phyloP scores from a whole-genome alignment of 2,329 filamentous ascomycete genomes.

The Phoma sp. region DNA sequence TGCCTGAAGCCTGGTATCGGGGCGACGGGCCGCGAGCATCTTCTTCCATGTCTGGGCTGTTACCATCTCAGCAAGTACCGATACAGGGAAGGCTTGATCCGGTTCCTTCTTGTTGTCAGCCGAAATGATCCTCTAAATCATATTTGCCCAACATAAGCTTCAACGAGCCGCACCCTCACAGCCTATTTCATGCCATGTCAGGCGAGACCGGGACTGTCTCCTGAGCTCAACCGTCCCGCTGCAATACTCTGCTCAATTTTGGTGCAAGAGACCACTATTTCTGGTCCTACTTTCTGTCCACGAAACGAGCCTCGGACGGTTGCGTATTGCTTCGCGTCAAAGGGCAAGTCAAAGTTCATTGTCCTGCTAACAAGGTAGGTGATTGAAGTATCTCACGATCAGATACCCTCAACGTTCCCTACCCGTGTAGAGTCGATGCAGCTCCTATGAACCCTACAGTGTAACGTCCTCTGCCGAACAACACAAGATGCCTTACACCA shows the following conservation, averaged over 20 bases:
- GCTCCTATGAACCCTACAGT: too few species aligned
- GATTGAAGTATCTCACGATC: too few species aligned
- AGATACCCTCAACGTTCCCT: too few species aligned
- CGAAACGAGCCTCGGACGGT: too few species aligned
- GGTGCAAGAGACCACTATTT: neutral
- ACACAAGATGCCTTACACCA: too few species aligned
- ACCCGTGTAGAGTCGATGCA: too few species aligned
- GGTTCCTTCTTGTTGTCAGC: neutral
- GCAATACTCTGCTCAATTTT: neutral
- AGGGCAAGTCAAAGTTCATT: too few species aligned
- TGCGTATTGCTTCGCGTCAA: too few species aligned
- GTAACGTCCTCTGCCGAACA: too few species aligned
- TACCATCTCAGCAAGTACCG: neutral
- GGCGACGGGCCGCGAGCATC: conserved; percentile 1
- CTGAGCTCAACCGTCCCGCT: neutral
- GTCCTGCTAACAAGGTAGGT: too few species aligned
- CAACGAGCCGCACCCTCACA: neutral
- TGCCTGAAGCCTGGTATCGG: neutral
- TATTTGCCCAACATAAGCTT: neutral
- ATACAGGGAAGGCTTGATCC: neutral
- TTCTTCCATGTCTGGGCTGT: neutral
- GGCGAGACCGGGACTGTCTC: neutral
- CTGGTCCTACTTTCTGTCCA: too few species aligned
- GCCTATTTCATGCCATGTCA: neutral
- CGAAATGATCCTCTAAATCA: neutral